Evolutionary conservation across 352 stramenopile species (phyloP), one percentile per base, ranked within the genome.

Genomic region (Globisporangium mamillatum): DNA sequence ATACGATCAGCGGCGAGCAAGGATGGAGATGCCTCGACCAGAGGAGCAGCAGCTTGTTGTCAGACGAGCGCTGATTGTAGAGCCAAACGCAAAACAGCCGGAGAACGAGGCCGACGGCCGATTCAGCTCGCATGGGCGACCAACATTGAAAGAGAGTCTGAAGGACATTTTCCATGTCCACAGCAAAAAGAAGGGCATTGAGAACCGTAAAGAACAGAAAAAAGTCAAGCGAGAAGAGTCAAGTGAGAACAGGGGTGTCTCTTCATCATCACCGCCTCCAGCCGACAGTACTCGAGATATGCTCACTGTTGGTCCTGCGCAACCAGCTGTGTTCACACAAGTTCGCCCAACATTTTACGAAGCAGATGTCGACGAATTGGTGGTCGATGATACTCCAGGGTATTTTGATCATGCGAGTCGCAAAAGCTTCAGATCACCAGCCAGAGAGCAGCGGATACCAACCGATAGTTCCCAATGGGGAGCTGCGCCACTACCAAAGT

Each of bases 371-470:
- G 81, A 91, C 29, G 74, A 86, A 20, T 34, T 84, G 3, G 79
- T 93, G 1, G 74, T 89, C 56, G 83, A 93, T 38, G 76, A 91
- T 41, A 75, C 74, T 0, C 80, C 83, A 25, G 79, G 81, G 2
- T 91, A 83, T 53, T 91, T 90, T 61, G 82, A 90, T 36, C 54
- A 29, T 29, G 18, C n/a, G 16, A 46, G 7, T 22, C 56, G 38
- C 22, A 36, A 62, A 34, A 5, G 68, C 69, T 38, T 74, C 67
- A 2, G 63, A 66, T 36, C 68, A 55, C 0, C 63, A 76, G 63
- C 18, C 71, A 65, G 60, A 41, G 62, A 73, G 27, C 61, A 75
- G n/a, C 46, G 58, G 20, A 75, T 75, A 41, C 22, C 27, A n/a
- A 67, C 74, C 18, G 27, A 67, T 73, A 63, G 54, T 59, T 14